A percentile compares a stretch with the other conserved stretches of the same genome.
Conservation (phyloP, 805 yeast species). For the Saitoella complicata region DNA sequence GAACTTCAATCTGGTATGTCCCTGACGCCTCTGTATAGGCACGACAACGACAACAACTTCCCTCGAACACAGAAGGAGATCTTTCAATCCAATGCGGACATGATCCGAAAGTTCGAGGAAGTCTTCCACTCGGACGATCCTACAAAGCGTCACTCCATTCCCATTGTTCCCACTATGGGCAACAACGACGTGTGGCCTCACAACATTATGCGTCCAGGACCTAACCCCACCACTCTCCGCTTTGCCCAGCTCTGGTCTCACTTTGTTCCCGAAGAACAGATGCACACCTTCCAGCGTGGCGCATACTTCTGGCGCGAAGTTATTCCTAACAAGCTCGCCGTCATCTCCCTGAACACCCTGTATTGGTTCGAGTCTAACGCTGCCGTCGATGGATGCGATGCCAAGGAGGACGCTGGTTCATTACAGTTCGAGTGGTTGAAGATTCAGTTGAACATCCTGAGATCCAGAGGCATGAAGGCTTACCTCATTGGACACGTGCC, state of each 20-base stretch:
- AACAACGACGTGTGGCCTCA: constrained; percentile 85
- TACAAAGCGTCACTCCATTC: constrained; percentile 20
- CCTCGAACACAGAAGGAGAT: constrained; percentile 66
- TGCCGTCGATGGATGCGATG: constrained; percentile 64
- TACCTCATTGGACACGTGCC: constrained; percentile 87
- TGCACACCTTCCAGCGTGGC: constrained; percentile 57
- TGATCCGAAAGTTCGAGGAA: constrained; percentile 13
- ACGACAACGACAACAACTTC: constrained; percentile 32
- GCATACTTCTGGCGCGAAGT: constrained; percentile 63
- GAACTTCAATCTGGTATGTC: too few relatives aligned
- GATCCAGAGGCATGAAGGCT: constrained; percentile 61
- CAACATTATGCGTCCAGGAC: constrained; percentile 71
- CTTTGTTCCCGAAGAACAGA: constrained; percentile 62
- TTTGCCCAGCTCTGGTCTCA: constrained; percentile 55
- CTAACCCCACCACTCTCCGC: constrained; percentile 74
- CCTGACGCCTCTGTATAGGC: constrained; percentile 50
- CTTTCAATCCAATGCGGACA: constrained; percentile 39
- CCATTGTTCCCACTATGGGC: constrained; percentile 58
- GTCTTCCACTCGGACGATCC: constrained; percentile 27
- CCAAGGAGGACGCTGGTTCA: constrained; percentile 56
- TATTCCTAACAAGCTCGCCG: constrained; percentile 64
- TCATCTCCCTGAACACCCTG: constrained; percentile 61
- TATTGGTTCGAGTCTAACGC: constrained; percentile 66
- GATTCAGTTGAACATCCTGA: constrained; percentile 50
- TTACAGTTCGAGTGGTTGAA: constrained; percentile 66